Evolutionary conservation across 1,139 yeast species (phyloP).

Genomic region (Taiozyma sp.): DNA sequence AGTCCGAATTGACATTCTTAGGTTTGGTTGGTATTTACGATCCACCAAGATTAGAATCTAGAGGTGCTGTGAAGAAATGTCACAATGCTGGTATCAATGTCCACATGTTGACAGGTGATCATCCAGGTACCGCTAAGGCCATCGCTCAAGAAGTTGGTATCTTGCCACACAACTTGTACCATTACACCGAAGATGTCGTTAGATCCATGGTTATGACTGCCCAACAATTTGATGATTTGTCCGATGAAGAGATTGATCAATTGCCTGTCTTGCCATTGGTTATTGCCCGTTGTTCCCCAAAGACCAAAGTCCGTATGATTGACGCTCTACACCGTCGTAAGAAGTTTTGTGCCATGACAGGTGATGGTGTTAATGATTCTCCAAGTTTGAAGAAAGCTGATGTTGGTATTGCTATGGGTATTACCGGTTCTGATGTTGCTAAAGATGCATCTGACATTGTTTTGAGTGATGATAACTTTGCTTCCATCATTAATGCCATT

Average conservation of each 20-base stretch:
- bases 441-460: conserved; percentile 77
- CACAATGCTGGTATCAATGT: conserved; percentile 77
- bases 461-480: conserved; percentile 69
- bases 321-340: conserved; percentile 73
- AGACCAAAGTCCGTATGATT: conserved; percentile 78
- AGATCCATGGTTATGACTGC: conserved; percentile 75
- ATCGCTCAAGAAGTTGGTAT: conserved; percentile 86
- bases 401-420: conserved; percentile 87
- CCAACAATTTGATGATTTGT: conserved; percentile 57
- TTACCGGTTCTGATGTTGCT: conserved; percentile 77
- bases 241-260: conserved; percentile 57
- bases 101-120: conserved; percentile 85
- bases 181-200: conserved; percentile 56
- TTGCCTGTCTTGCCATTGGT: conserved; percentile 73
- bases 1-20: conserved; percentile 48
- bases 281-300: conserved; percentile 83
- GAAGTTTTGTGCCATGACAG: conserved; percentile 79
- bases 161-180: conserved; percentile 62
- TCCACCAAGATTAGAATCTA: conserved; percentile 74
- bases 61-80: conserved; percentile 59
- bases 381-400: conserved; percentile 78
- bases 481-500: conserved; percentile 70
- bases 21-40: conserved; percentile 81
- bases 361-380: conserved; percentile 84
- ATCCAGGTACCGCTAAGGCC: conserved; percentile 76